These are phyloP conservation scores for Phytopythium mirpurense DNA, from an alignment of 352 stramenopile species.

Conservation along the genomic window DNA sequence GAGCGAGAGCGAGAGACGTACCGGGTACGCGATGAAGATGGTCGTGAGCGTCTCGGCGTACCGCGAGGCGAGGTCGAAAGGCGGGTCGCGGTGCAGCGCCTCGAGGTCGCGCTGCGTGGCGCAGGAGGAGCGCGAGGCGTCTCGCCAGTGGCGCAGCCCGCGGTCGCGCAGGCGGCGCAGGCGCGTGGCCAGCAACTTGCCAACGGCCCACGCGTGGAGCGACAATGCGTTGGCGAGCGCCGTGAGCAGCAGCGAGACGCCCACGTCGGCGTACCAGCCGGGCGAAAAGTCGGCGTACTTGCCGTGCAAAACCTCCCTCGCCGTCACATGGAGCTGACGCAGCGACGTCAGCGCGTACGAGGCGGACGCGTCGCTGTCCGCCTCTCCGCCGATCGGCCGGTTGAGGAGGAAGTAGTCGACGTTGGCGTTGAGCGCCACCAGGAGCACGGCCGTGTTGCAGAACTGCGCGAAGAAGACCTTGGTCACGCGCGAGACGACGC, in stretches of 20 bases:
- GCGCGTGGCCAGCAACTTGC: constrained; percentile 50
- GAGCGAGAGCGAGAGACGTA: constrained; percentile 15
- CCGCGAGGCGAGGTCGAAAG: constrained; percentile 67
- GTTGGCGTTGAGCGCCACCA: constrained; percentile 82
- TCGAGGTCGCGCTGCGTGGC: constrained; percentile 82
- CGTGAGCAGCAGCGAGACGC: constrained; percentile 75
- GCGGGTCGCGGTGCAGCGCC: constrained; percentile 62
- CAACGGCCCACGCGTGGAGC: constrained; percentile 54
- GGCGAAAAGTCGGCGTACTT: constrained; percentile 79
- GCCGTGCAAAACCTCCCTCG: constrained; percentile 20
- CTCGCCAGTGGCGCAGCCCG: constrained; percentile 39
- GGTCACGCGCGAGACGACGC: constrained; percentile 63
- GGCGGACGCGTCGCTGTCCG: constrained; percentile 12
- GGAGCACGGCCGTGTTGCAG: constrained; percentile 73
- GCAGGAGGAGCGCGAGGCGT: constrained; percentile 61
- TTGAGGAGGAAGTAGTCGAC: constrained; percentile 45
- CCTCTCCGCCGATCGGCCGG: background rate
- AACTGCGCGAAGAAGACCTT: constrained; percentile 82
- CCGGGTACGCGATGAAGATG: constrained; percentile 80
- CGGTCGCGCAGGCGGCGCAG: constrained; percentile 52
- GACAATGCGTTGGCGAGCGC: constrained; percentile 81
- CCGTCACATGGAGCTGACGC: constrained; percentile 22
- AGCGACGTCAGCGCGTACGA: constrained; percentile 31
- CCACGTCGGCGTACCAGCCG: constrained; percentile 75
- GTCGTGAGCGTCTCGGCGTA: constrained; percentile 76